Evolutionary conservation across 2,329 filamentous ascomycete species (phyloP).

Genomic region (Stachybotrys chlorohalonatus): DNA sequence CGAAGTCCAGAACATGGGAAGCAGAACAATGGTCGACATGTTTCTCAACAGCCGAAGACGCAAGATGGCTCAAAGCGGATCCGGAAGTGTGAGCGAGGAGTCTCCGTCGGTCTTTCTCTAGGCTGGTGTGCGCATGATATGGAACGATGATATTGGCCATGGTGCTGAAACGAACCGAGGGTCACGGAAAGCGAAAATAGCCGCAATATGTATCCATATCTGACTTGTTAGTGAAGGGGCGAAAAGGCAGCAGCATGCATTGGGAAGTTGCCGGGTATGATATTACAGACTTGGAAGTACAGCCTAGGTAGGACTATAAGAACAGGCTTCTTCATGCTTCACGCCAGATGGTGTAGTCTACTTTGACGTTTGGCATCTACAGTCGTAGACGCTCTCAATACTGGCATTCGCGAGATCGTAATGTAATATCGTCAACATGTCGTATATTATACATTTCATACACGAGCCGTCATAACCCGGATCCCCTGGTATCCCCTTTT

Average conservation of each 20-base stretch:
- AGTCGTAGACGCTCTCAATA: too few species aligned
- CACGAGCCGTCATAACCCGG: not conserved
- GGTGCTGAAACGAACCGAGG: slow-evolving; percentile 3
- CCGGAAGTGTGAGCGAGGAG: slow-evolving; percentile 13
- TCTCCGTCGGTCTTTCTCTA: slow-evolving; percentile 22
- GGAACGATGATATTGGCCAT: slow-evolving; percentile 7
- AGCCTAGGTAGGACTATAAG: not conserved
- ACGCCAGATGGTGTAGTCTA: too few species aligned
- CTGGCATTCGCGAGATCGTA: too few species aligned
- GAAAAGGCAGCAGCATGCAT: not conserved
- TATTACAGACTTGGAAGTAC: not conserved
- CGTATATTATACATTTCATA: not conserved
- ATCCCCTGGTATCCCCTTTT: not conserved
- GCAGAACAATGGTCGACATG: slow-evolving; percentile 44
- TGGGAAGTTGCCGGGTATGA: not conserved
- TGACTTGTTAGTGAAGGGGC: not conserved
- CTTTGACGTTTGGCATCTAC: too few species aligned
- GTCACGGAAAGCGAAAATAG: not conserved
- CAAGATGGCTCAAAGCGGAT: slow-evolving; percentile 22
- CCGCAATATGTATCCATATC: not conserved
- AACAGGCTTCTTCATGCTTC: not conserved
- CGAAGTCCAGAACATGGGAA: slow-evolving; percentile 29
- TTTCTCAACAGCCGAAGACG: slow-evolving; percentile 41
- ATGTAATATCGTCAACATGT: not conserved
- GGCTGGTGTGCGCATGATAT: not conserved